Evolutionary conservation across 495 filamentous ascomycete genomes (phyloP).

Genomic region (Hypoxylon lienhwacheense): DNA sequence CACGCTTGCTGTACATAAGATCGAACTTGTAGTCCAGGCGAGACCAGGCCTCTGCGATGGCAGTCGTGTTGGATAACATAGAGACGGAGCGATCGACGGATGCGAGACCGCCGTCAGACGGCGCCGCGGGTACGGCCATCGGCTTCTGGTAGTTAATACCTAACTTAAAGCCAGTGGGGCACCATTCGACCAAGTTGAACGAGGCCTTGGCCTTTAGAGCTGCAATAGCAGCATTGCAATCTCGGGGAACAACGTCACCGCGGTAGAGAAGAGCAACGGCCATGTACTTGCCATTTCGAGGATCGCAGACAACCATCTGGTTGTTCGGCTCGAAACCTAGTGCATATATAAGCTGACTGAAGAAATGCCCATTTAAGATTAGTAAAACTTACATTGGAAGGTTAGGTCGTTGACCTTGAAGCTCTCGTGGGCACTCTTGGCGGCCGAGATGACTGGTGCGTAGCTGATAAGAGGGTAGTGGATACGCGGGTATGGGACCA

Average conservation of each 20-base stretch:
- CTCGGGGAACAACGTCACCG: constrained; percentile 83
- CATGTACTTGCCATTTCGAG: constrained; percentile 93
- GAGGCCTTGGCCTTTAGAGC: constrained; percentile 82
- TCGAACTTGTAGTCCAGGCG: constrained; percentile 93
- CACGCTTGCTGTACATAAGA: constrained; percentile 95
- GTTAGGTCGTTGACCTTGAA: constrained; percentile 88
- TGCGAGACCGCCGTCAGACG: constrained; percentile 67
- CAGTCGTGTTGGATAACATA: constrained; percentile 91
- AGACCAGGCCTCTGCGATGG: constrained; percentile 88
- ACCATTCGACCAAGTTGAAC: constrained; percentile 94
- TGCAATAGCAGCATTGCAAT: constrained; percentile 78
- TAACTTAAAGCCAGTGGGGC: constrained; percentile 94
- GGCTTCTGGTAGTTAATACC: constrained; percentile 94
- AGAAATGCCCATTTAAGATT: background rate
- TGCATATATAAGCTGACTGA: constrained; percentile 18
- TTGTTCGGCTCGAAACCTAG: constrained; percentile 88
- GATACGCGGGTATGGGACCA: constrained; percentile 89
- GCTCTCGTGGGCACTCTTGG: constrained; percentile 85
- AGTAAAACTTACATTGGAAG: constrained; percentile 69
- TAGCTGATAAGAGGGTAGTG: constrained; percentile 91
- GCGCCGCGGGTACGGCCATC: constrained; percentile 66
- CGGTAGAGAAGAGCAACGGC: constrained; percentile 87
- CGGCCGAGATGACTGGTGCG: constrained; percentile 78
- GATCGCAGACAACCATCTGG: constrained; percentile 95
- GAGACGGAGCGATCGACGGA: constrained; percentile 83